Evolutionary conservation across 2,329 filamentous ascomycete genomes (phyloP).

Genomic region (Cytospora piceicola): DNA sequence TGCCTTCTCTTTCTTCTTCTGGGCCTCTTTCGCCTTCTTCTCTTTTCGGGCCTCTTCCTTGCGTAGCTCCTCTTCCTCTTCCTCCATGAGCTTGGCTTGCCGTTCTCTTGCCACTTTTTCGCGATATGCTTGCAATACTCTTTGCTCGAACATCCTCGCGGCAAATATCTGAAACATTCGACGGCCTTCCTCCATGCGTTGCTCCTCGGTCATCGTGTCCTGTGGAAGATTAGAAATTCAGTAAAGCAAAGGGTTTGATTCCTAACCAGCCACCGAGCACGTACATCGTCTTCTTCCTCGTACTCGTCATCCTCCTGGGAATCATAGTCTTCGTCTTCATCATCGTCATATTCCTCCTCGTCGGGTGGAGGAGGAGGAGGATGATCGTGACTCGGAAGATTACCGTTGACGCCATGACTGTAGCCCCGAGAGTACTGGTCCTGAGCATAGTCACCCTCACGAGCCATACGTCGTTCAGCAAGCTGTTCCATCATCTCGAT

Average conservation of each 20-base stretch:
- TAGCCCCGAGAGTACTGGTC: slow-evolving; percentile 45
- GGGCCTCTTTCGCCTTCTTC: slow-evolving; percentile 91
- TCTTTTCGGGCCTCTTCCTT: slow-evolving; percentile 79
- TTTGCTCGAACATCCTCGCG: slow-evolving; percentile 97
- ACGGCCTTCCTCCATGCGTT: slow-evolving; percentile 97
- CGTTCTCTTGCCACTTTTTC: slow-evolving; percentile 95
- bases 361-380: slow-evolving; percentile 73
- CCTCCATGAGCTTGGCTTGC: slow-evolving; percentile 86
- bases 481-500: slow-evolving; percentile 99
- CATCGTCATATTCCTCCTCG: slow-evolving; percentile 54
- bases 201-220: slow-evolving; percentile 97
- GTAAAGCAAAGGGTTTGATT: background rate
- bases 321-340: slow-evolving; percentile 64
- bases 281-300: slow-evolving; percentile 73
- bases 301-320: slow-evolving; percentile 65
- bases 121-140: slow-evolving; percentile 94
- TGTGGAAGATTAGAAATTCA: slow-evolving; percentile 51
- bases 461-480: slow-evolving; percentile 94
- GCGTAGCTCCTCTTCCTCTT: slow-evolving; percentile 83
- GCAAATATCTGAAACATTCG: slow-evolving; percentile 99
- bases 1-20: slow-evolving; percentile 94
- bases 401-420: slow-evolving; percentile 57
- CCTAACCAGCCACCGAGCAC: background rate
- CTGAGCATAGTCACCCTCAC: slow-evolving; percentile 82
- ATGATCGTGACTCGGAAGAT: slow-evolving; percentile 68